Evolutionary conservation across 345 rosid species (phyloP).

Genomic region (Salix viminalis): DNA sequence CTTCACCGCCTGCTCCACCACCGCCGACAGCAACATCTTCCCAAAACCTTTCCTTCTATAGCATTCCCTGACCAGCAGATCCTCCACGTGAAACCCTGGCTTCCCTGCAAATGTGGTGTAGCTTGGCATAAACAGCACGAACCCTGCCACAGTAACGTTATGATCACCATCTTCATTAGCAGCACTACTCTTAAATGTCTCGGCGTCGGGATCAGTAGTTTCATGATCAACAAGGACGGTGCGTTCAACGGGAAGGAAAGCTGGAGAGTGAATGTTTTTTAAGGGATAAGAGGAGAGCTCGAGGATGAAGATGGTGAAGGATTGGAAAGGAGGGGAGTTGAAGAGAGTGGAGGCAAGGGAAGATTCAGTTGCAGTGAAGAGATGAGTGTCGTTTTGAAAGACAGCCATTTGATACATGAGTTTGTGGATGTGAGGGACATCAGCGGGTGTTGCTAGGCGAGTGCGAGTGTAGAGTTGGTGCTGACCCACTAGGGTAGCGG

Average conservation of each 20-base stretch:
- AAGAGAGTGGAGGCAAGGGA: constrained; percentile 72
- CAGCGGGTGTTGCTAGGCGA: constrained; percentile 69
- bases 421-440: constrained; percentile 80
- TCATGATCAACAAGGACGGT: constrained; percentile 46
- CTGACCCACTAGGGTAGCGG: constrained; percentile 19
- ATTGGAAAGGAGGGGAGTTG: constrained; percentile 47
- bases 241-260: constrained; percentile 38
- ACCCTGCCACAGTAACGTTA: constrained; percentile 62
- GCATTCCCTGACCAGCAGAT: constrained; percentile 74
- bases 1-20: constrained; percentile 78
- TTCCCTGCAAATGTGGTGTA: constrained; percentile 64
- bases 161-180: background rate
- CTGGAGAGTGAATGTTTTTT: constrained; percentile 5
- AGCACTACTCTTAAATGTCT: constrained; percentile 29
- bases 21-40: constrained; percentile 65
- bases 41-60: constrained; percentile 80
- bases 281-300: constrained; percentile 59
- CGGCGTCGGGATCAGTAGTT: constrained; percentile 50
- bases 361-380: constrained; percentile 74
- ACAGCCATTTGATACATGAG: constrained; percentile 77
- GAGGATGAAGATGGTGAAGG: constrained; percentile 77
- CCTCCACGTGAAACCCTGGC: constrained; percentile 82
- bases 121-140: constrained; percentile 75
- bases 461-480: constrained; percentile 59
- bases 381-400: constrained; percentile 55